Percentiles rank a stretch among this genome's conserved stretches.
Evolutionary conservation across 2,329 filamentous ascomycete genomes (phyloP).

Genomic region (Colletotrichum sp.): DNA sequence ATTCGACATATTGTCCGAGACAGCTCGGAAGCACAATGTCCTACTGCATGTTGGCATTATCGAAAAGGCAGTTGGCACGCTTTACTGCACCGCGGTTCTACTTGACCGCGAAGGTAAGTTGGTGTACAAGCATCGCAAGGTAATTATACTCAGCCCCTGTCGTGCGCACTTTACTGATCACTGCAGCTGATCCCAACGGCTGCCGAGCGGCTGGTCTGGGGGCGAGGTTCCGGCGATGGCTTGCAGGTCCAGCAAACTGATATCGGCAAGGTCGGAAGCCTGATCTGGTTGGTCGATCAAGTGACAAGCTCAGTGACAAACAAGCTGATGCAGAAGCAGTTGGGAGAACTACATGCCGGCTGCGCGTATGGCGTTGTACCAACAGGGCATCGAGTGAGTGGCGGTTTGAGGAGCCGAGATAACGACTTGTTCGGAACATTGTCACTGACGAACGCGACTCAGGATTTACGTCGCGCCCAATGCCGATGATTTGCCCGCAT

Average conservation of each 20-base stretch:
- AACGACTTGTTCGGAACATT: not conserved
- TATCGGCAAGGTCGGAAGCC: slow-evolving; percentile 43
- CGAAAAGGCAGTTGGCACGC: slow-evolving; percentile 43
- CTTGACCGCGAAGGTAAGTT: slow-evolving; percentile 39
- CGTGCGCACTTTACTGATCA: not conserved
- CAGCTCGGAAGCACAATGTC: slow-evolving; percentile 38
- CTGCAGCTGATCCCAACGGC: slow-evolving; percentile 40
- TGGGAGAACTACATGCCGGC: slow-evolving; percentile 52
- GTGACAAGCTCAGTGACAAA: not conserved
- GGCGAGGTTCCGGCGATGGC: slow-evolving; percentile 49
- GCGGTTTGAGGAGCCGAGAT: not conserved
- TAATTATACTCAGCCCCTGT: slow-evolving; percentile 9
- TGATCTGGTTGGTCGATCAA: slow-evolving; percentile 36
- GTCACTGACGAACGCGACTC: not conserved
- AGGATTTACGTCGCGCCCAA: slow-evolving; percentile 38
- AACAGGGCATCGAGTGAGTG: slow-evolving; percentile 44
- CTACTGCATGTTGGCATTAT: slow-evolving; percentile 43
- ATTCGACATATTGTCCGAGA: slow-evolving; percentile 34
- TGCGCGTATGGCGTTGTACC: slow-evolving; percentile 44
- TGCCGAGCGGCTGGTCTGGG: slow-evolving; percentile 45
- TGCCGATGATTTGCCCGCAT: slow-evolving; percentile 36
- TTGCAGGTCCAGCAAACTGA: slow-evolving; percentile 43
- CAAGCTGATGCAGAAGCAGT: not conserved
- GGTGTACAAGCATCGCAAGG: slow-evolving; percentile 42
- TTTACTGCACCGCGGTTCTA: slow-evolving; percentile 44